phyloP scores from a whole-genome alignment of 1,284 basidiomycete species.

The Rhodofomes roseus region DNA sequence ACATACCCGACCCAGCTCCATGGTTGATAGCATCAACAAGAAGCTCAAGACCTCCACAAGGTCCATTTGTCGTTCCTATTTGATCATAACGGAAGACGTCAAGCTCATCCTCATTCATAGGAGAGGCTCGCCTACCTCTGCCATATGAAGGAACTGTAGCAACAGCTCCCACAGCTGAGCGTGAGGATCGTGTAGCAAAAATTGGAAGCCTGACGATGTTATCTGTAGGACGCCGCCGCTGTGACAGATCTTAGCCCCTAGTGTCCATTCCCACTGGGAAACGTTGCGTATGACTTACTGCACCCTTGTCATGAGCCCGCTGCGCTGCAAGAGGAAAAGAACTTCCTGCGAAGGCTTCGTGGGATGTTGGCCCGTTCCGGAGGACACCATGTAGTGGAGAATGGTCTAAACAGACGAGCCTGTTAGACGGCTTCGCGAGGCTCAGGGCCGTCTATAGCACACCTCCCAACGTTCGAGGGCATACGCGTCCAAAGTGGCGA shows the following conservation, averaged over 20 bases:
- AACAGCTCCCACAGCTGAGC: slow-evolving; percentile 97
- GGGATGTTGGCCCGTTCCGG: slow-evolving; percentile 67
- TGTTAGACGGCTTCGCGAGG: slow-evolving; percentile 2
- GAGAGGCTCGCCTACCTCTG: slow-evolving; percentile 51
- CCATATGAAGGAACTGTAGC: slow-evolving; percentile 83
- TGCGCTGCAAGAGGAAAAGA: slow-evolving; percentile 77
- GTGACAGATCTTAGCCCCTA: slow-evolving; percentile 17
- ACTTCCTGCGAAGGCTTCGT: slow-evolving; percentile 80
- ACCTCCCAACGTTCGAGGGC: slow-evolving; percentile 96
- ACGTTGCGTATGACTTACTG: slow-evolving; percentile 38
- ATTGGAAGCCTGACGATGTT: slow-evolving; percentile 95
- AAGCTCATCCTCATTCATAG: slow-evolving; percentile 2
- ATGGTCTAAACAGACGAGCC: slow-evolving; percentile 64
- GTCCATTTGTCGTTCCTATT: slow-evolving; percentile 81
- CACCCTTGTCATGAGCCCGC: slow-evolving; percentile 79
- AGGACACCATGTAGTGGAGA: slow-evolving; percentile 98
- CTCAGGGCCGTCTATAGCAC: slow-evolving; percentile 18
- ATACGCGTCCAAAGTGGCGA: slow-evolving; percentile 77
- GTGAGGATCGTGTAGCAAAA: slow-evolving; percentile 94
- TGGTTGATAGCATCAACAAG: slow-evolving; percentile 93
- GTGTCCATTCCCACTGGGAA: background rate
- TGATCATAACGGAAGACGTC: background rate
- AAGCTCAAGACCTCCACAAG: slow-evolving; percentile 93
- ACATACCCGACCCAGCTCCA: slow-evolving; percentile 83
- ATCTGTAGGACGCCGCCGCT: slow-evolving; percentile 70